Evolutionary conservation across 1,139 yeast species (phyloP).

Genomic region (Wickerhamomyces sp.): DNA sequence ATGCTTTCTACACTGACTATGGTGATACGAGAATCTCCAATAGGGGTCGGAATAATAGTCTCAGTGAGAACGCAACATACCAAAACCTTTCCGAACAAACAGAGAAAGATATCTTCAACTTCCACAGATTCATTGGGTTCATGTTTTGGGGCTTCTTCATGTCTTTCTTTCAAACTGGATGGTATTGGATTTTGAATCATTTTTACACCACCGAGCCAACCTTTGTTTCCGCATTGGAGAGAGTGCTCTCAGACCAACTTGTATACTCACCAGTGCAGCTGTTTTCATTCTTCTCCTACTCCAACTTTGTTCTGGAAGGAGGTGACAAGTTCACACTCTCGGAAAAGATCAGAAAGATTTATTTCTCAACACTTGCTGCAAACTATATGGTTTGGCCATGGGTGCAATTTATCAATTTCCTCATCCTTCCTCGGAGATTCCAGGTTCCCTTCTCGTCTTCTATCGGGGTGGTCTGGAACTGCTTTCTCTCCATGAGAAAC

Average conservation of each 20-base stretch:
- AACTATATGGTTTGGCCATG: slow-evolving; percentile 94
- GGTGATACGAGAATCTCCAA: slow-evolving; percentile 17
- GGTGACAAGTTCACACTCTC: slow-evolving; percentile 65
- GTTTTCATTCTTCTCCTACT: slow-evolving; percentile 76
- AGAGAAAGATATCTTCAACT: slow-evolving; percentile 46
- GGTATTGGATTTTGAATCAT: slow-evolving; percentile 80
- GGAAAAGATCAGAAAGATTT: slow-evolving; percentile 58
- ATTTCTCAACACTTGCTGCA: slow-evolving; percentile 70
- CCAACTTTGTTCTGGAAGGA: slow-evolving; percentile 74
- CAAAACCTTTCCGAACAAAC: slow-evolving; percentile 34
- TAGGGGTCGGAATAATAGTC: slow-evolving; percentile 31
- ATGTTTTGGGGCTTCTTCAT: slow-evolving; percentile 83
- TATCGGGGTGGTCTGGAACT: slow-evolving; percentile 46
- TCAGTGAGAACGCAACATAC: slow-evolving; percentile 27
- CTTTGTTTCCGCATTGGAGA: slow-evolving; percentile 73
- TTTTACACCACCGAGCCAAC: slow-evolving; percentile 80
- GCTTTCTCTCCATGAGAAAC: slow-evolving; percentile 66
- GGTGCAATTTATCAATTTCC: slow-evolving; percentile 85
- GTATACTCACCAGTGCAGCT: slow-evolving; percentile 85
- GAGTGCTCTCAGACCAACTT: slow-evolving; percentile 87
- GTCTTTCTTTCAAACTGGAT: slow-evolving; percentile 80
- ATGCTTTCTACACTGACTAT: slow-evolving; percentile 26
- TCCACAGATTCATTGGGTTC: slow-evolving; percentile 72
- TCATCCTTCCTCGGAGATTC: slow-evolving; percentile 68
- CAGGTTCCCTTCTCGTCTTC: slow-evolving; percentile 93